Base-by-base conservation (phyloP, 2,329 filamentous ascomycete species). In the Cladosporium halotolerans region DNA sequence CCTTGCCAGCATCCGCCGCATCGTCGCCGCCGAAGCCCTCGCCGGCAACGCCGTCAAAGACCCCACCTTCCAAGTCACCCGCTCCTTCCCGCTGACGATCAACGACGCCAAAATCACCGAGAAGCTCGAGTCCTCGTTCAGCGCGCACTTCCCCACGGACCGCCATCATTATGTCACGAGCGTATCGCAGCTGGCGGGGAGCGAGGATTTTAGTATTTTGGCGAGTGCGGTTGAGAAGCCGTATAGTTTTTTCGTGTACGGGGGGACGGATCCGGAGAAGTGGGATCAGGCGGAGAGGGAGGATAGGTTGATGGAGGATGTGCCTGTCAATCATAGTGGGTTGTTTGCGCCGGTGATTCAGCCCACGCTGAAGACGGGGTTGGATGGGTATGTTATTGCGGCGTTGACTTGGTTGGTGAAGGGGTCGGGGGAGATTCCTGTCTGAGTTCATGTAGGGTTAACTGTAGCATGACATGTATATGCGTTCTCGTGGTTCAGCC, bases 271-370 rank as follows among this genome's bases (percentile, higher is more conserved):
- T 54, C 65, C 67, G 0, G 71, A 71, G 48, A 46, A 73, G 4
- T 83, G 76, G 73, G 78, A 83, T 63, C 65, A 71, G 56, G 71
- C 69, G 11, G 69, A 74, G 62, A 68, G 63, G 51, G 73, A 76
- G 41, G 76, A 75, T 0, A 70, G 57, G 54, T 64, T 72, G 55
- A 68, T 73, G 57, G 68, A 69, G 55, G 76, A 76, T 49, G 73
- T 84, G 10, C 78, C 82, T 0, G 75, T 76, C 0, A 85, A 85
- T 58, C 82, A 85, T 62, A 79, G 74, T 55, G 74, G 79, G 0
- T 72, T 75, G 51, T 85, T 85, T 67, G 77, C 78, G 32, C 82
- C 81, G 4, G 76, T 74, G 0, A 73, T 84, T 19, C 74, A 79
- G 63, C 81, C 81, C 7, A 85, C 82, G 0, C 64, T 85, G 69